Percentiles rank a stretch among this genome's conserved stretches.
Conservation (phyloP, 768 basidiomycete genomes). For the Galerina marginata region DNA sequence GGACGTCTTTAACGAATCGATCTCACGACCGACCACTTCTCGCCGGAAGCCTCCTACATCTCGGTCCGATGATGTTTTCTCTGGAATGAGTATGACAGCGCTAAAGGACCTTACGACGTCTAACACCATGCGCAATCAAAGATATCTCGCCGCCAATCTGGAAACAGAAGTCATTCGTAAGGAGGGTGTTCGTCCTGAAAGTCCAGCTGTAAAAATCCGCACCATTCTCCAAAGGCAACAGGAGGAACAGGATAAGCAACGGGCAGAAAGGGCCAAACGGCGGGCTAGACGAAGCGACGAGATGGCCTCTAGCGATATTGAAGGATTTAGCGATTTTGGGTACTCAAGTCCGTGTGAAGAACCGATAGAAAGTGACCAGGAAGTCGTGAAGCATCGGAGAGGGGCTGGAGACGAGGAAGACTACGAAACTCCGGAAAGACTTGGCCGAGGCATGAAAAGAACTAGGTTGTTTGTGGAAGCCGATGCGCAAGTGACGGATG, state of each 20-base stretch:
- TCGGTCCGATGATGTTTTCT: constrained; percentile 49
- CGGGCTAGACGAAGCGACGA: constrained; percentile 55
- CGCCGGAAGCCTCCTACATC: constrained; percentile 50
- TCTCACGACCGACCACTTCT: constrained; percentile 33
- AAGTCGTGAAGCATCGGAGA: constrained; percentile 47
- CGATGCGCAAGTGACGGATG: constrained; percentile 26
- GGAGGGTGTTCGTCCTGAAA: constrained; percentile 75
- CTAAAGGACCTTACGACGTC: constrained; percentile 72
- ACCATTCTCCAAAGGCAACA: constrained; percentile 70
- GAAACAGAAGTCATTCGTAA: constrained; percentile 75
- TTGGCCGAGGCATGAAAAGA: constrained; percentile 45
- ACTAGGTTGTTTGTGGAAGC: constrained; percentile 43
- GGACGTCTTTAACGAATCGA: constrained; percentile 39
- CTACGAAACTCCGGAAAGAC: constrained; percentile 67
- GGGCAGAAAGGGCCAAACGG: constrained; percentile 64
- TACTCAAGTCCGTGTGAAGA: constrained; percentile 35
- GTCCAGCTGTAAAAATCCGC: constrained; percentile 75
- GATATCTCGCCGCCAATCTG: constrained; percentile 61
- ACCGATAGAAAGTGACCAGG: constrained; percentile 22
- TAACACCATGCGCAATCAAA: constrained; percentile 78
- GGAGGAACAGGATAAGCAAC: constrained; percentile 60
- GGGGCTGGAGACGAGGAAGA: constrained; percentile 86
- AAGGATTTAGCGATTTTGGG: constrained; percentile 30
- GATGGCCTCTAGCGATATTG: constrained; percentile 37
- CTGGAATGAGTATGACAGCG: constrained; percentile 71